Evolutionary conservation across 441 rosid species (phyloP).

Genomic region (Syzygium syzygioides): DNA sequence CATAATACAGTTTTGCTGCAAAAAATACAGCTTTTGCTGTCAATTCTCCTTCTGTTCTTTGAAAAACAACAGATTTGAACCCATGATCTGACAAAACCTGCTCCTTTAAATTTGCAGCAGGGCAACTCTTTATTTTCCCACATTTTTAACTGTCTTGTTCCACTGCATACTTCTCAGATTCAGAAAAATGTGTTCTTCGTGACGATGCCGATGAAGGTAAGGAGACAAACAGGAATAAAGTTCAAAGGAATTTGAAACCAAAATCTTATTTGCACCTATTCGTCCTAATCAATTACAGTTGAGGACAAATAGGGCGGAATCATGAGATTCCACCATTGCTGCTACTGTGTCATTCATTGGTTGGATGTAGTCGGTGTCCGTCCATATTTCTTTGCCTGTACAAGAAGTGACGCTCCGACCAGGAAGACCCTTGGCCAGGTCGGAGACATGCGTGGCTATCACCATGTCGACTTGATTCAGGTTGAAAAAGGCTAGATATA

Average conservation of each 20-base stretch:
- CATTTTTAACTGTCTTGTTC: too few species aligned
- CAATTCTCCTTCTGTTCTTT: too few species aligned
- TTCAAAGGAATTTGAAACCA: background rate
- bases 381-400: conserved; percentile 59
- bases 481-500: conserved; percentile 78
- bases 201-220: background rate
- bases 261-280: background rate
- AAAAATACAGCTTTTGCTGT: too few species aligned
- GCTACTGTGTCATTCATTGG: conserved; percentile 22
- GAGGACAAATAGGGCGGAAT: conserved; percentile 57
- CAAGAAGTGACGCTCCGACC: conserved; percentile 29
- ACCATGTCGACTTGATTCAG: conserved; percentile 38
- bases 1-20: too few species aligned
- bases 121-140: background rate
- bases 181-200: background rate
- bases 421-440: conserved; percentile 45
- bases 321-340: conserved; percentile 41
- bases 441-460: conserved; percentile 46
- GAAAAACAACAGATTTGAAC: background rate
- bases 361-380: conserved; percentile 20
- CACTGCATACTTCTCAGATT: background rate
- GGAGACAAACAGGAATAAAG: background rate
- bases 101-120: background rate
- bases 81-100: background rate
- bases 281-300: conserved; percentile 17